These are phyloP conservation scores for Trichocomaceae sp. DNA, from an alignment of 2,329 filamentous ascomycete species.

Conservation along the genomic window DNA sequence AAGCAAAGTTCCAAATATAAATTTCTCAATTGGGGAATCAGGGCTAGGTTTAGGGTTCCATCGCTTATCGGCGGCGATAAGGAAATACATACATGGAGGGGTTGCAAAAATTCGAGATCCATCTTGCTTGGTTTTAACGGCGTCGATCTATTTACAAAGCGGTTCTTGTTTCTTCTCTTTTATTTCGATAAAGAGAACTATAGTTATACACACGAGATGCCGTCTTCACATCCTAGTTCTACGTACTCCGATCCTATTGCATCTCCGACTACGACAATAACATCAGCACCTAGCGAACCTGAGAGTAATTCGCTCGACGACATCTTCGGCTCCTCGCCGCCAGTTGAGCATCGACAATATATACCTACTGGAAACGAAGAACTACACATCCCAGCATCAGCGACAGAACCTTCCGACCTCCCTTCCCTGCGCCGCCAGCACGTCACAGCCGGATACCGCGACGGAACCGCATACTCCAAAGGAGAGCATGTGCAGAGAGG, in stretches of 20 bases:
- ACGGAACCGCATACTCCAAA: constrained; percentile 74
- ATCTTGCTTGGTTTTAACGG: too few relatives aligned
- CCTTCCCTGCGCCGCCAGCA: constrained; percentile 68
- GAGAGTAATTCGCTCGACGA: constrained; percentile 34
- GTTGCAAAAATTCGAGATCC: too few relatives aligned
- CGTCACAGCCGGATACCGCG: constrained; percentile 80
- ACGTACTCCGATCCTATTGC: constrained; percentile 3
- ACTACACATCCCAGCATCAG: not conserved
- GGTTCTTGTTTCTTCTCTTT: not conserved
- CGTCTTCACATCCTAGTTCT: constrained; percentile 12
- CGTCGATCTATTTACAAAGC: not conserved
- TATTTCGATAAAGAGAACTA: not conserved
- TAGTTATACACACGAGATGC: not conserved
- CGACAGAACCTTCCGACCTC: constrained; percentile 58
- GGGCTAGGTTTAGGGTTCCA: not conserved
- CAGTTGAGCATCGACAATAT: constrained; percentile 13
- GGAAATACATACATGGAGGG: not conserved
- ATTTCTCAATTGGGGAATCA: not conserved
- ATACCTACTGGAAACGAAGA: not conserved
- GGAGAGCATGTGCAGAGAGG: constrained; percentile 70
- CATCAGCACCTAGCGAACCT: constrained; percentile 12
- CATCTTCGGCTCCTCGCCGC: constrained; percentile 39
- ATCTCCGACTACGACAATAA: constrained; percentile 12
- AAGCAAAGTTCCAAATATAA: too few relatives aligned
- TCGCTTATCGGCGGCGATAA: not conserved